Base-by-base conservation (phyloP, 768 basidiomycete genomes). In the Pleurotus sapidus region DNA sequence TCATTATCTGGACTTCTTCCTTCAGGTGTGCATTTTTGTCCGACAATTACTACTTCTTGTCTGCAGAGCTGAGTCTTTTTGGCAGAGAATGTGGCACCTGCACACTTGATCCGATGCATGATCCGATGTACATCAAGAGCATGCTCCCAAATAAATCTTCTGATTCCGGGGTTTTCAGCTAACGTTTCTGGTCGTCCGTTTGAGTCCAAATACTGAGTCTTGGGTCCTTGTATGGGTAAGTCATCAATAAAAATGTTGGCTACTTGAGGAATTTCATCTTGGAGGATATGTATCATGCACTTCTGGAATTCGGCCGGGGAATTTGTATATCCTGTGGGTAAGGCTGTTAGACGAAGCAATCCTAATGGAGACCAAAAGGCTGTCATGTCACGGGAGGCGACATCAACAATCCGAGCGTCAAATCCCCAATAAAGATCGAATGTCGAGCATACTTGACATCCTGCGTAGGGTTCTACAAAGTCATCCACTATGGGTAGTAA, bases 111-210 rank as follows among this genome's bases (percentile, higher is more conserved):
- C 0, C 61, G 37, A 8, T 76, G 71, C 4, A 75, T 55, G 2
- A 79, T 57, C 0, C 68, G 49, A 42, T 79, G 67, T 6, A 76
- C 56, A 18, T 71, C 63, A 4, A 54, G 8, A 0, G 68, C 59
- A 47, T 78, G 72, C 49, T 80, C 72, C 69, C 71, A 78, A 0
- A 80, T 64, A 49, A 80, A 81, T 0, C 61, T 49, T 0, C 60
- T 57, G n/a, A 73, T 70, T 3, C 65, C 65, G 0, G 67, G 58
- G 48, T 73, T 73, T 27, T 70, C 61, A 0, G 37, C 7, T 1
- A 72, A 8, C 0, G 38, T 30, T 40, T 72, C 24, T 5, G 55
- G 71, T 0, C 66, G 58, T 8, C 71, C 70, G 11, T 56, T 6
- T 1, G 17, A 3, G 0, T 58, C n/a, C 1, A 59, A 67, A 46